Percentiles rank a stretch among this genome's conserved stretches.
These are phyloP conservation scores for Leptomonas seymouri DNA, from an alignment of 208 protist genomes.

Conservation along the genomic window DNA sequence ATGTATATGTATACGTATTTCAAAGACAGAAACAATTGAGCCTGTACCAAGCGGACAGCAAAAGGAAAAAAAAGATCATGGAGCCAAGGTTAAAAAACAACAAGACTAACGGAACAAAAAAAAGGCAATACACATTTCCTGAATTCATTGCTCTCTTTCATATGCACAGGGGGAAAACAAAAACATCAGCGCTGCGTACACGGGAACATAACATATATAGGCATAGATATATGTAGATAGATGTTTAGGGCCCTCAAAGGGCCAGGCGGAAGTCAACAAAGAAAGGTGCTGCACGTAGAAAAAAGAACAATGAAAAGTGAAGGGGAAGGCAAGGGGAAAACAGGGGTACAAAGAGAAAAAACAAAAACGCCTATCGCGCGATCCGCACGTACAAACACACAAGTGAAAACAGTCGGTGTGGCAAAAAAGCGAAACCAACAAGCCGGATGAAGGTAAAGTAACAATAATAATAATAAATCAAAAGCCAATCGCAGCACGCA, in stretches of 20 bases:
- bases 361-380: background rate
- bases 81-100: background rate
- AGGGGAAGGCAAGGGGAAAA: slow-evolving; percentile 26
- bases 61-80: background rate
- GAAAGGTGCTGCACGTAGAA: background rate
- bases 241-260: no score
- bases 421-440: no score
- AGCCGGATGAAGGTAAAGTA: background rate
- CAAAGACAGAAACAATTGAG: background rate
- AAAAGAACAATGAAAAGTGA: slow-evolving; percentile 6
- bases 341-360: background rate
- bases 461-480: no score
- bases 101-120: background rate
- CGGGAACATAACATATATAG: no score
- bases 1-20: background rate
- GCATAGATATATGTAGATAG: background rate
- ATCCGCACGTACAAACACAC: no score
- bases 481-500: no score
- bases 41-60: no score
- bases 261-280: background rate
- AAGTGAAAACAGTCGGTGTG: no score
- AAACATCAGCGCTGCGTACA: no score
- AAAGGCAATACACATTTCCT: background rate
- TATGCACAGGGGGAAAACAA: background rate
- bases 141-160: no score